These are phyloP conservation scores for Adansonia gregorii DNA, from an alignment of 441 rosid genomes.

Conservation along the genomic window DNA sequence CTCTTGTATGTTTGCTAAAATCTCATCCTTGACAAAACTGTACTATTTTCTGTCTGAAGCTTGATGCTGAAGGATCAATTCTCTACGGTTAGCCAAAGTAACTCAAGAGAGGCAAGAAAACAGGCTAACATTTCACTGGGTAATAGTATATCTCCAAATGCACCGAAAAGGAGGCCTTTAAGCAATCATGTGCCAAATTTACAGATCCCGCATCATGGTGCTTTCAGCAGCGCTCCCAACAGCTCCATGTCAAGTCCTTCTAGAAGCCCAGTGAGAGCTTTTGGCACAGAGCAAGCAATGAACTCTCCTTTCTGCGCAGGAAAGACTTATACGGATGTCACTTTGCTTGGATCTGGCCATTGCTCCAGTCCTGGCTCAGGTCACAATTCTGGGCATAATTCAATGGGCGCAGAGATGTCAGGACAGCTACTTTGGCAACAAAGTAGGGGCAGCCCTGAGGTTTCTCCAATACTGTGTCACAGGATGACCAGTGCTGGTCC, in stretches of 20 bases:
- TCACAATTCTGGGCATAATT: constrained; percentile 55
- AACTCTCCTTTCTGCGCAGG: constrained; percentile 48
- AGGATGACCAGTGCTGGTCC: constrained; percentile 59
- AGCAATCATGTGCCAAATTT: constrained; percentile 45
- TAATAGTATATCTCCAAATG: constrained; percentile 41
- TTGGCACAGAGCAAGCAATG: constrained; percentile 44
- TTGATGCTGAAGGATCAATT: constrained; percentile 43
- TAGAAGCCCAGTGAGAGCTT: constrained; percentile 34
- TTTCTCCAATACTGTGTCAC: constrained; percentile 55
- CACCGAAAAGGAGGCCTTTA: constrained; percentile 46
- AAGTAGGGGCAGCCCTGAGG: constrained; percentile 59
- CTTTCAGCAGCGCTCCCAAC: constrained; percentile 54
- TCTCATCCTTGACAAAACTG: constrained; percentile 27
- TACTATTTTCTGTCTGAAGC: constrained; percentile 31
- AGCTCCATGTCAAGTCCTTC: constrained; percentile 31
- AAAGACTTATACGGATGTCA: constrained; percentile 59
- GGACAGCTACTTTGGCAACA: constrained; percentile 59
- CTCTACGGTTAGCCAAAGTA: constrained; percentile 32
- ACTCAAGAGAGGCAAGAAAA: constrained; percentile 41
- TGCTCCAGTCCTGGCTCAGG: constrained; percentile 61
- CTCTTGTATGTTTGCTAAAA: not conserved
- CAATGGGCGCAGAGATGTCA: constrained; percentile 55
- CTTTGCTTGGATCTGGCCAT: constrained; percentile 52
- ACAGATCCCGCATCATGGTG: constrained; percentile 42
- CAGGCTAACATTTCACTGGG: constrained; percentile 39